Evolutionary conservation across 2,329 filamentous ascomycete genomes (phyloP).

Genomic region (Epichloe bromicola): DNA sequence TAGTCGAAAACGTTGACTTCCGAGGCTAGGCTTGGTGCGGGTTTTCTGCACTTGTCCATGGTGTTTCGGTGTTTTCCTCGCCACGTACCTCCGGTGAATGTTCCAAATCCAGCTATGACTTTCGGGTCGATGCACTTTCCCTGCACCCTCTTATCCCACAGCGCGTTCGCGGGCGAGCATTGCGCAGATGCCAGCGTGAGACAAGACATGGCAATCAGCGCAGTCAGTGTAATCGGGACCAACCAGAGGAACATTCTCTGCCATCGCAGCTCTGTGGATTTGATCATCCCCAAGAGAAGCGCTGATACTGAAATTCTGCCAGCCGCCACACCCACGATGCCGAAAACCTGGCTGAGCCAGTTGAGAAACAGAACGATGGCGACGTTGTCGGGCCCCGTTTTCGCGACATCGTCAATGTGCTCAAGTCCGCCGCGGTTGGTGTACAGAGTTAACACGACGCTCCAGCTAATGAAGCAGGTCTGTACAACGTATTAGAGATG

Average conservation of each 20-base stretch:
- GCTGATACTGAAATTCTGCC: conserved; percentile 12
- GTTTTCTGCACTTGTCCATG: background rate
- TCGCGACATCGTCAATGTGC: conserved; percentile 8
- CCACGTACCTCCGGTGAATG: conserved; percentile 10
- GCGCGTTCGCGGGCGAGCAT: conserved; percentile 9
- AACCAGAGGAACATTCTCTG: conserved; percentile 11
- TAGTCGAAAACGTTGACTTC: background rate
- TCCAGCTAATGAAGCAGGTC: conserved; percentile 12
- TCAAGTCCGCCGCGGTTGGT: conserved; percentile 8
- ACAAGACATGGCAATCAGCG: conserved; percentile 10
- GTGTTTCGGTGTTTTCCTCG: background rate
- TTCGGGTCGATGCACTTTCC: conserved; percentile 10
- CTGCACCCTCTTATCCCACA: conserved; percentile 10
- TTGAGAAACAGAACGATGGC: conserved; percentile 10
- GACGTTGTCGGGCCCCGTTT: conserved; percentile 10
- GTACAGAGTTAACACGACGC: conserved; percentile 8
- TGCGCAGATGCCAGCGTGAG: conserved; percentile 11
- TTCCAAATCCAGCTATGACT: conserved; percentile 10
- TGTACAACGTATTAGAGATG: background rate
- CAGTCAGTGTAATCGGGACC: conserved; percentile 9
- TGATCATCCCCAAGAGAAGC: conserved; percentile 11
- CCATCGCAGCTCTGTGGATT: conserved; percentile 9
- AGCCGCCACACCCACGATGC: conserved; percentile 11
- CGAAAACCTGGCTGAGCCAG: conserved; percentile 11
- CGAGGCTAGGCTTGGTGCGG: no score